Base-by-base conservation (phyloP, 768 basidiomycete genomes). In the Imleria badia region DNA sequence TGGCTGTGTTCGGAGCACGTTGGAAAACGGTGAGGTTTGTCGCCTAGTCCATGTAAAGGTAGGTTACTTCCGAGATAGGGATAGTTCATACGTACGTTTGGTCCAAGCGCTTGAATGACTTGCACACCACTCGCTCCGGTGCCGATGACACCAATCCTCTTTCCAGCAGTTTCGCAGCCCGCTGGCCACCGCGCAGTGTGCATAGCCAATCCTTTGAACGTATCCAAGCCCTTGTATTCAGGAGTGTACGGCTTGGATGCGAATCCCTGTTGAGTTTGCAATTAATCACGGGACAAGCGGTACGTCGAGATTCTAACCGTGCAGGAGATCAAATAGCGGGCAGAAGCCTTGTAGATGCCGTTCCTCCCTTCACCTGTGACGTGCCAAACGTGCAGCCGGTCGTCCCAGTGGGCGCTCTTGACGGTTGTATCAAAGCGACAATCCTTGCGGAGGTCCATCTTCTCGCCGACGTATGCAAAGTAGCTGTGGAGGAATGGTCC, bases 361-460 rank as follows among this genome's bases (percentile, higher is more conserved):
- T 33, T 17, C 26, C 58, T 58, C 10, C 50, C 49, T 29, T 59
- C 36, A 2, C 35, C 30, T 1, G 50, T 48, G 23, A 59, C 42
- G 34, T 58, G 50, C 58, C 45, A 58, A 6, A 52, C 8, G 17
- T 59, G 58, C 7, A 15, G 26, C n/a, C 26, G 41, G 13, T 59
- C 50, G 6, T 59, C 56, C 58, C 58, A 59, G 26, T 44, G 48
- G 5, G 58, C 58, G 2, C 35, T 33, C 34, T 59, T 59, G 19
- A 59, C 57, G 9, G 40, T 38, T 6, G 58, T 48, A 20, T 59
- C 51, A 29, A 60, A 59, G 14, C 47, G 56, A 45, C 51, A 60
- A 19, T 60, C 33, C 41, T 49, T 48, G 43, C 56, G 58, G 12
- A 58, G 30, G 26, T 52, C 42, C 36, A 59, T 17, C 41, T 59